Percentiles rank a stretch among this genome's conserved stretches.
Conservation (phyloP, 805 yeast genomes). For the Wickerhamiella galacta region DNA sequence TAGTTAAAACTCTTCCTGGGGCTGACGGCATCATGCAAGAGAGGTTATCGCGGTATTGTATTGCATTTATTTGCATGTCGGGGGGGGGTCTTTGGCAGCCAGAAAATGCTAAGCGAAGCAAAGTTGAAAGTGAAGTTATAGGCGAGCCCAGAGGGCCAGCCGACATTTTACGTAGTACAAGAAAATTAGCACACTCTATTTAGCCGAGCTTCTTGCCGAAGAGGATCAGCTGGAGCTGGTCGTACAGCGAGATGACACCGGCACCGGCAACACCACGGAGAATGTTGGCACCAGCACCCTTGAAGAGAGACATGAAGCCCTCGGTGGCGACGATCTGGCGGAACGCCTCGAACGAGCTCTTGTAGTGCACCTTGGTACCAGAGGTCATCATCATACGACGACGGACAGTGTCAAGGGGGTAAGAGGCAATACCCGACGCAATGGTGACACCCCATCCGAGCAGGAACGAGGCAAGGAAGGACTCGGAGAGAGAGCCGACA, state of each 20-base stretch:
- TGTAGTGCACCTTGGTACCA: constrained; percentile 84
- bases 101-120: background rate
- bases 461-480: constrained; percentile 80
- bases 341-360: constrained; percentile 86
- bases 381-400: constrained; percentile 99
- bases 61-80: too few relatives aligned
- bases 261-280: constrained; percentile 99
- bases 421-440: constrained; percentile 91
- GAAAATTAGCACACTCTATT: constrained; percentile 1
- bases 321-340: constrained; percentile 76
- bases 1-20: too few relatives aligned
- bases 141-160: background rate
- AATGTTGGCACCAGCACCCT: constrained; percentile 98
- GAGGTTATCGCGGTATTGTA: too few relatives aligned
- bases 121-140: background rate
- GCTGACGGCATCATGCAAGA: too few relatives aligned
- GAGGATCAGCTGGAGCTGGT: constrained; percentile 78
- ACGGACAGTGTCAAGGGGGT: constrained; percentile 95
- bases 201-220: constrained; percentile 62
- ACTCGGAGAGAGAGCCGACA: constrained; percentile 79
- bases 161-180: background rate
- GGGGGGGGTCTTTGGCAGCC: too few relatives aligned
- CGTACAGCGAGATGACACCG: constrained; percentile 92
- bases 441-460: constrained; percentile 94
- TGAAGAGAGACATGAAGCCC: constrained; percentile 80